These are phyloP conservation scores for Chrysoporthe puriensis DNA, from an alignment of 2,329 filamentous ascomycete genomes.

Conservation along the genomic window DNA sequence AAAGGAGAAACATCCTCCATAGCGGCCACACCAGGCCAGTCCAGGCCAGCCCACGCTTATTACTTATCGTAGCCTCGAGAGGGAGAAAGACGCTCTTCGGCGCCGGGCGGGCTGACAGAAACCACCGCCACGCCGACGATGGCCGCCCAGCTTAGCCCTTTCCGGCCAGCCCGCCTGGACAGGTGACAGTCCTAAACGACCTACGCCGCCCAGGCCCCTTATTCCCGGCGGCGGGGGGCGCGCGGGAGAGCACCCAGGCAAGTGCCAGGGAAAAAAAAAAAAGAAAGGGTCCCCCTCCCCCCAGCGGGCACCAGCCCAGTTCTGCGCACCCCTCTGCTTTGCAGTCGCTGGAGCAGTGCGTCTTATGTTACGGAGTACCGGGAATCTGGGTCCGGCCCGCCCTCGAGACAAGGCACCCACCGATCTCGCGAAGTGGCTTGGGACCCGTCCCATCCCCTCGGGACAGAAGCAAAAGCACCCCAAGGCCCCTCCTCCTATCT, in stretches of 20 bases:
- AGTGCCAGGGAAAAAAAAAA: no score
- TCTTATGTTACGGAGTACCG: constrained; percentile 5
- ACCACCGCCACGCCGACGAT: neutral
- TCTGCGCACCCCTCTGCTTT: neutral
- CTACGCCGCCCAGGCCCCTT: no score
- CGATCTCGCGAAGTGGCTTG: constrained; percentile 5
- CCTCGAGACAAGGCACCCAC: constrained; percentile 11
- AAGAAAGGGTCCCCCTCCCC: neutral
- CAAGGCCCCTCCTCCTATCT: neutral
- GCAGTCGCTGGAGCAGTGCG: neutral
- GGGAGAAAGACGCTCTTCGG: no score
- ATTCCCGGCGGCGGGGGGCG: no score
- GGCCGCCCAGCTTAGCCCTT: constrained; percentile 2
- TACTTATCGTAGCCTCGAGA: no score
- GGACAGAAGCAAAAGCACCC: neutral
- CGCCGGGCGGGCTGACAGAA: neutral
- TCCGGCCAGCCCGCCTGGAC: neutral
- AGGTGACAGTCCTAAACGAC: neutral
- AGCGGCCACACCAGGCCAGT: no score
- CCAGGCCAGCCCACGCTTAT: no score
- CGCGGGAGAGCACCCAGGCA: no score
- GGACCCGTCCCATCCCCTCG: constrained; percentile 7
- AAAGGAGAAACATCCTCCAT: no score
- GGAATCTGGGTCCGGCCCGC: constrained; percentile 13
- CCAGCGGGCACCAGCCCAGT: neutral